phyloP scores from a whole-genome alignment of 148 eudicot species.

The Rhododendron ovatum region DNA sequence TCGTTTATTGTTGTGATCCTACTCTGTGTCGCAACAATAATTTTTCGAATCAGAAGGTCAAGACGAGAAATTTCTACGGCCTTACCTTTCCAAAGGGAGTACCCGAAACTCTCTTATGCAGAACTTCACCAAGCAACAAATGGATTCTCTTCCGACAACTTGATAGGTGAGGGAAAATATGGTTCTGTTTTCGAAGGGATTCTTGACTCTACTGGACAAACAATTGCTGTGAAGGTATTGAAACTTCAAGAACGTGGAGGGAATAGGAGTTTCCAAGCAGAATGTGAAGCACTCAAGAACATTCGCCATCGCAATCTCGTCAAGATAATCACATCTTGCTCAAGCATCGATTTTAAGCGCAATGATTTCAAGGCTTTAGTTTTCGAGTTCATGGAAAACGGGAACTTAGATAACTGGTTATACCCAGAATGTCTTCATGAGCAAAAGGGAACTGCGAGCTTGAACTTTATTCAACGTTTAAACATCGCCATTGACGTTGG shows the following conservation, averaged over 20 bases:
- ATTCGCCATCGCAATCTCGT: constrained; percentile 17
- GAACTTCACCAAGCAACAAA: constrained; percentile 15
- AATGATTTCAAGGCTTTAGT: constrained; percentile 21
- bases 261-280: constrained; percentile 19
- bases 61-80: too few species aligned
- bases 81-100: neutral
- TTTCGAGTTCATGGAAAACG: constrained; percentile 14
- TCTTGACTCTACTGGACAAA: neutral
- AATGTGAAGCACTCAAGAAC: constrained; percentile 14
- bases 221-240: constrained; percentile 27
- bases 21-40: neutral
- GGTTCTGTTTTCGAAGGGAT: constrained; percentile 23
- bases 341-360: constrained; percentile 11
- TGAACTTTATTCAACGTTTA: too few species aligned
- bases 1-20: neutral
- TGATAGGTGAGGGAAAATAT: constrained; percentile 23
- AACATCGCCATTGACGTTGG: too few species aligned
- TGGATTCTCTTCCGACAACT: constrained; percentile 18
- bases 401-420: too few species aligned
- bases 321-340: constrained; percentile 5
- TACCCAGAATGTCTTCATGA: too few species aligned
- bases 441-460: too few species aligned
- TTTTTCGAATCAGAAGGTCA: neutral
- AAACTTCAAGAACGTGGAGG: constrained; percentile 23
- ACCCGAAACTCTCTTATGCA: constrained; percentile 1